phyloP scores from a whole-genome alignment of 352 stramenopile genomes.

The Phytophthora citrophthora region DNA sequence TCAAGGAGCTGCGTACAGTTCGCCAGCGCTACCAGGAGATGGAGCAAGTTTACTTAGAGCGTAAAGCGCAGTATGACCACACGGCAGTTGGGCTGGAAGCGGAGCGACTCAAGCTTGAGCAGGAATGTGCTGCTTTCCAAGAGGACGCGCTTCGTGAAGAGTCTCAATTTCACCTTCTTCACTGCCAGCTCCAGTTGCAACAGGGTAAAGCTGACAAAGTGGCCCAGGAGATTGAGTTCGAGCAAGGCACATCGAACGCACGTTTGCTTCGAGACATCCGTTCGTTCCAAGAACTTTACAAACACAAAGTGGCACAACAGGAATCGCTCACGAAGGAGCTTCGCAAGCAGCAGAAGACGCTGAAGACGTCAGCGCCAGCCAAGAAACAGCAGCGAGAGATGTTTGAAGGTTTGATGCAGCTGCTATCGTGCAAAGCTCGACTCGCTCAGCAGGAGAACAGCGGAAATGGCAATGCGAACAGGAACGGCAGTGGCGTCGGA shows the following conservation, averaged over 20 bases:
- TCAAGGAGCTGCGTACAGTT: slow-evolving; percentile 91
- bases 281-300: slow-evolving; percentile 91
- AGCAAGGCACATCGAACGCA: slow-evolving; percentile 68
- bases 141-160: slow-evolving; percentile 90
- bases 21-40: slow-evolving; percentile 91
- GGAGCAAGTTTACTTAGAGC: slow-evolving; percentile 87
- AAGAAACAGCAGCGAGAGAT: slow-evolving; percentile 83
- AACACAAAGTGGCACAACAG: slow-evolving; percentile 91
- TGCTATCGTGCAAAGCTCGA: slow-evolving; percentile 84
- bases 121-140: slow-evolving; percentile 89
- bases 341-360: slow-evolving; percentile 88
- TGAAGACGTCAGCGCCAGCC: slow-evolving; percentile 83
- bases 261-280: slow-evolving; percentile 88
- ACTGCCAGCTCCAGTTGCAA: slow-evolving; percentile 82
- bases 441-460: slow-evolving; percentile 47
- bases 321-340: slow-evolving; percentile 91
- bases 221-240: slow-evolving; percentile 88
- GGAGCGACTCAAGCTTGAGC: slow-evolving; percentile 91
- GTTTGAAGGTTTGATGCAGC: slow-evolving; percentile 84
- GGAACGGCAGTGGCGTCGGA: slow-evolving; percentile 15
- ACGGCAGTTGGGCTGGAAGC: slow-evolving; percentile 86
- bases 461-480: slow-evolving; percentile 13
- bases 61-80: slow-evolving; percentile 92
- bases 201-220: slow-evolving; percentile 80
- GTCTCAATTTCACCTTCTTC: slow-evolving; percentile 83